Evolutionary conservation across 805 yeast genomes (phyloP).

Genomic region (Candida vartiovaarae): DNA sequence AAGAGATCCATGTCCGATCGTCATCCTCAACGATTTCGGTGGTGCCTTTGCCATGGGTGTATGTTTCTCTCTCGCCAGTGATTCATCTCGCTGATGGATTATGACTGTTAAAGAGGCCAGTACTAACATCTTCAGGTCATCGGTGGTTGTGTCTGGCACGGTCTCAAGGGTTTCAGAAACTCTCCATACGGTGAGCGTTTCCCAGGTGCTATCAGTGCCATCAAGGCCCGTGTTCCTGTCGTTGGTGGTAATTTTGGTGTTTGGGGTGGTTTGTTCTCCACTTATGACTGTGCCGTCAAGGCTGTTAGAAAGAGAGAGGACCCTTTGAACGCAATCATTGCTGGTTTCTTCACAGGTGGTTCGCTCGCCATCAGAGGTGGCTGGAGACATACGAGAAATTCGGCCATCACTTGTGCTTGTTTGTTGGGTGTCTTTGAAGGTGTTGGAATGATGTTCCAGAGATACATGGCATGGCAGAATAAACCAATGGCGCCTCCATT

Average conservation of each 20-base stretch:
- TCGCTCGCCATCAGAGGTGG: slow-evolving; percentile 98
- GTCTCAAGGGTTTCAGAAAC: slow-evolving; percentile 96
- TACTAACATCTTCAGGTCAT: slow-evolving; percentile 33
- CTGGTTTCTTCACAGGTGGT: slow-evolving; percentile 98
- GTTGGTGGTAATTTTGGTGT: slow-evolving; percentile 99
- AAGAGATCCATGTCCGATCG: slow-evolving; percentile 98
- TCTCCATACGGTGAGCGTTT: slow-evolving; percentile 96
- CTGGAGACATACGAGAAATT: slow-evolving; percentile 92
- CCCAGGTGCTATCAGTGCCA: slow-evolving; percentile 80
- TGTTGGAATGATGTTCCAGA: slow-evolving; percentile 92
- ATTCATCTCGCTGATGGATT: no score
- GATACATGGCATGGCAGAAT: slow-evolving; percentile 80
- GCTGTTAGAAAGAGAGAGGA: slow-evolving; percentile 96
- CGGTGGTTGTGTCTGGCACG: slow-evolving; percentile 99
- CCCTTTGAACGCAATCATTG: slow-evolving; percentile 96
- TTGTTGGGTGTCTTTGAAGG: slow-evolving; percentile 96
- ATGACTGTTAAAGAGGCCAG: background rate
- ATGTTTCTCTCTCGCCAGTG: slow-evolving; percentile 1
- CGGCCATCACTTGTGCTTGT: slow-evolving; percentile 97
- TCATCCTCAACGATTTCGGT: slow-evolving; percentile 93
- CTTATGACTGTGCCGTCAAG: slow-evolving; percentile 92
- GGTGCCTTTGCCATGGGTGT: slow-evolving; percentile 99
- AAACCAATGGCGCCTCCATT: slow-evolving; percentile 59
- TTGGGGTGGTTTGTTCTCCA: slow-evolving; percentile 98
- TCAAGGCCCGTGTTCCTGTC: slow-evolving; percentile 95